Evolutionary conservation across 768 basidiomycete genomes (phyloP).

Genomic region (Tephrocybe rancida): DNA sequence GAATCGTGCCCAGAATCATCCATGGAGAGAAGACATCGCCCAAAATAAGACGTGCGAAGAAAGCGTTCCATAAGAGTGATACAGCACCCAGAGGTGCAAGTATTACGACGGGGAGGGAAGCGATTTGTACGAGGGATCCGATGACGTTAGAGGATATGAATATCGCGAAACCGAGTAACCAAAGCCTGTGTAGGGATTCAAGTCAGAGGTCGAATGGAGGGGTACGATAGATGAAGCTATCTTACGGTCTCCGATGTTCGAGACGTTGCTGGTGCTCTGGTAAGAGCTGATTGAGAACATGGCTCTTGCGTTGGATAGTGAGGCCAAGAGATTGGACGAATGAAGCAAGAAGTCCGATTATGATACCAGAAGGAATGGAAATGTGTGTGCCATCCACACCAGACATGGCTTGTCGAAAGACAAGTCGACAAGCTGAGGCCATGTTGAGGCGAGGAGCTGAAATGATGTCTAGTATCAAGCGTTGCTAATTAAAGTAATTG

Average conservation of each 20-base stretch:
- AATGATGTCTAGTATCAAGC: no score
- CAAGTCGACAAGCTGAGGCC: constrained; percentile 11
- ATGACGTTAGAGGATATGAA: constrained; percentile 89
- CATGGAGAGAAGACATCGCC: constrained; percentile 85
- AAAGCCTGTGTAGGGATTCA: constrained; percentile 51
- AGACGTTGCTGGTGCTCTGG: constrained; percentile 64
- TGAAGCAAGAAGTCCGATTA: constrained; percentile 75
- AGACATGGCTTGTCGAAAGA: constrained; percentile 5
- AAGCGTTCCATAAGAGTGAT: constrained; percentile 91
- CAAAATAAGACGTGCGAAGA: constrained; percentile 83
- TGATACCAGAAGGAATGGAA: constrained; percentile 54
- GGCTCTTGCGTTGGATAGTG: constrained; percentile 92
- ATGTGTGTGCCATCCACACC: constrained; percentile 29
- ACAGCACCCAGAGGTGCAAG: constrained; percentile 93
- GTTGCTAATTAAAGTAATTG: background rate
- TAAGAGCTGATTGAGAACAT: constrained; percentile 77
- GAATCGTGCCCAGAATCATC: constrained; percentile 83
- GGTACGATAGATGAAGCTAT: constrained; percentile 17
- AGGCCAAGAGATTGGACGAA: constrained; percentile 90
- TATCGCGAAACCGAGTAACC: constrained; percentile 84
- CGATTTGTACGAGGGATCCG: constrained; percentile 90
- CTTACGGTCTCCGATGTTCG: constrained; percentile 82
- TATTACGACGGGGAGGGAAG: constrained; percentile 91
- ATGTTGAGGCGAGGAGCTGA: constrained; percentile 1
- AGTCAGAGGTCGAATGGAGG: background rate